These are phyloP conservation scores for Venturia nashicola DNA, from an alignment of 2,329 filamentous ascomycete genomes.

Conservation along the genomic window DNA sequence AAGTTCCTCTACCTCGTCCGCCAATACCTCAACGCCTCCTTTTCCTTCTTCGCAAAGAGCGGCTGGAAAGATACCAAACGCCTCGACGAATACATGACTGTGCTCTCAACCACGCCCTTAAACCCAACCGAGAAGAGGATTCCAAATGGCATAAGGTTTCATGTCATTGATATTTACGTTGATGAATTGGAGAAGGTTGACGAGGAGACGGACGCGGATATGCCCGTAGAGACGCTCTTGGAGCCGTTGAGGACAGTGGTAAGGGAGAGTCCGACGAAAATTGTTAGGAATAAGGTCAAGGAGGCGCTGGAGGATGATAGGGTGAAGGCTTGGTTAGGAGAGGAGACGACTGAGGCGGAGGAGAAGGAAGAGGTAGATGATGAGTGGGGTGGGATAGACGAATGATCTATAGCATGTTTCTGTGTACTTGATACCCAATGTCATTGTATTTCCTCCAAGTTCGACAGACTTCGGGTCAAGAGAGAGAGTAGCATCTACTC, in stretches of 20 bases:
- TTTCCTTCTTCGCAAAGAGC: slow-evolving; percentile 36
- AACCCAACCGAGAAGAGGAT: slow-evolving; percentile 42
- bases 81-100: slow-evolving; percentile 31
- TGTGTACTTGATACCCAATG: neutral
- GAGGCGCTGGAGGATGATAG: slow-evolving; percentile 65
- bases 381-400: slow-evolving; percentile 53
- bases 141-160: slow-evolving; percentile 73
- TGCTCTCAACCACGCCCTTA: slow-evolving; percentile 36
- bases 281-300: slow-evolving; percentile 55
- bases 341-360: slow-evolving; percentile 19
- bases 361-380: slow-evolving; percentile 23
- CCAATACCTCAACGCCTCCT: slow-evolving; percentile 61
- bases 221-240: slow-evolving; percentile 37
- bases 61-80: slow-evolving; percentile 25
- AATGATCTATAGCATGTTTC: slow-evolving; percentile 28
- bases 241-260: slow-evolving; percentile 44
- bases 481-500: too few relatives aligned
- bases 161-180: slow-evolving; percentile 81
- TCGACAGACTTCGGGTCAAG: too few relatives aligned
- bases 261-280: slow-evolving; percentile 51
- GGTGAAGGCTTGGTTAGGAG: slow-evolving; percentile 47
- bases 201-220: slow-evolving; percentile 25
- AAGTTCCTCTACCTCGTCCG: slow-evolving; percentile 85
- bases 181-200: slow-evolving; percentile 73
- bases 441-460: neutral